A percentile compares a stretch with the other conserved stretches of the same genome.
phyloP scores from a whole-genome alignment of 2,329 filamentous ascomycete genomes.

The Claviceps sp. region DNA sequence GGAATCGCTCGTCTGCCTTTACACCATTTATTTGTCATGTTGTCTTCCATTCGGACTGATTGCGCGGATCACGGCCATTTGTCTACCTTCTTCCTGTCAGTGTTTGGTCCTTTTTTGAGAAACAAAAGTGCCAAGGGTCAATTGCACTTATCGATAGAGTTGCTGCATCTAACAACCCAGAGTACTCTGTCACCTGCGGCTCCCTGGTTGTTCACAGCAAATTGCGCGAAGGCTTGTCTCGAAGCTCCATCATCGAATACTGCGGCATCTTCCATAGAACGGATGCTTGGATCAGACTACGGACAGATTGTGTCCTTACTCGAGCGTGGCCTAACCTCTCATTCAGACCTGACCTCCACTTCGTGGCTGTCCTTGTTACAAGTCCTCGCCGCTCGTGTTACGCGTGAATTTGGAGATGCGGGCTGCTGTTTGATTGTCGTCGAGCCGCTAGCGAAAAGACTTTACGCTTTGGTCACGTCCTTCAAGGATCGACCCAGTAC shows the following conservation, averaged over 20 bases:
- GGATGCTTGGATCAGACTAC: constrained; percentile 52
- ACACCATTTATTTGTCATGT: constrained; percentile 49
- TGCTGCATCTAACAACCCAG: constrained; percentile 35
- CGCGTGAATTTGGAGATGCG: constrained; percentile 51
- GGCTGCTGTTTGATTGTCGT: constrained; percentile 53
- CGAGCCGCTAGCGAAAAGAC: constrained; percentile 52
- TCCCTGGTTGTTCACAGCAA: constrained; percentile 37
- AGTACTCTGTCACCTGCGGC: constrained; percentile 33
- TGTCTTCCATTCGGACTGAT: constrained; percentile 37
- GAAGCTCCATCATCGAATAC: constrained; percentile 13
- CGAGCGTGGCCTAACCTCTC: constrained; percentile 41
- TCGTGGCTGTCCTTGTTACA: constrained; percentile 44
- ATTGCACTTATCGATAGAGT: constrained; percentile 34
- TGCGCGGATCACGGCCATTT: constrained; percentile 33
- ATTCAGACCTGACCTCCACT: constrained; percentile 31
- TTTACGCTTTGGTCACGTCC: constrained; percentile 23
- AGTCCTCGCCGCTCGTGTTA: constrained; percentile 40
- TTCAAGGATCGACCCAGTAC: constrained; percentile 7
- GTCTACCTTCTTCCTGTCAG: constrained; percentile 30
- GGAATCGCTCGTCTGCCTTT: constrained; percentile 45
- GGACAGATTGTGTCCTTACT: constrained; percentile 57
- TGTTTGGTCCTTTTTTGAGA: constrained; percentile 46
- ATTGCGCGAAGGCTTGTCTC: constrained; percentile 30
- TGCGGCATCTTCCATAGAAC: constrained; percentile 13
- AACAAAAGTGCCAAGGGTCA: constrained; percentile 30